Evolutionary conservation across 2,329 filamentous ascomycete genomes (phyloP).

Genomic region (Trichoderma sp.): DNA sequence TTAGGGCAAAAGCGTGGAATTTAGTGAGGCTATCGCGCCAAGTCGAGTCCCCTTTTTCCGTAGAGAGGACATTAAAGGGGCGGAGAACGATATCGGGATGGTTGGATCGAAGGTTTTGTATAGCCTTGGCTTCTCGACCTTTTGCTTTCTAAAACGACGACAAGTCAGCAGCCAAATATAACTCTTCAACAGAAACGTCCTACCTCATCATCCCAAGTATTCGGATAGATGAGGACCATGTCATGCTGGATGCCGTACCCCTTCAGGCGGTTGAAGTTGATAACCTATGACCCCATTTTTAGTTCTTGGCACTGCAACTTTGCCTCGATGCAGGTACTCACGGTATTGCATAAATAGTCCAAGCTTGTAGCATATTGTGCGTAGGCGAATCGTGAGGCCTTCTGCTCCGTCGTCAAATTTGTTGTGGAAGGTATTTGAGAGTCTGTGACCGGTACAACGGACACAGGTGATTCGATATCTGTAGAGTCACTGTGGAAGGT

Average conservation of each 20-base stretch:
- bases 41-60: neutral
- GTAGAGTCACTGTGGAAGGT: neutral
- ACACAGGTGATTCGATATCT: neutral
- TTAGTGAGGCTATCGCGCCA: constrained; percentile 1
- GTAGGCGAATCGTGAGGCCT: neutral
- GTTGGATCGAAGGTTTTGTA: neutral
- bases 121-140: neutral
- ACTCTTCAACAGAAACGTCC: neutral
- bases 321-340: neutral
- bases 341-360: neutral
- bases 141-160: neutral
- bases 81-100: neutral
- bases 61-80: neutral
- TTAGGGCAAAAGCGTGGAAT: constrained; percentile 31
- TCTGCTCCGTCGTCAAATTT: neutral
- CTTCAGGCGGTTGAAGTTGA: neutral
- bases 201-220: neutral
- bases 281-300: neutral
- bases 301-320: neutral
- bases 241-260: neutral
- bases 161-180: neutral
- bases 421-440: neutral
- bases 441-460: too few relatives aligned
- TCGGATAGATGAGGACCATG: neutral
- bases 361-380: neutral